These are phyloP conservation scores for Globisporangium spinosum DNA, from an alignment of 352 stramenopile species.

Conservation along the genomic window DNA sequence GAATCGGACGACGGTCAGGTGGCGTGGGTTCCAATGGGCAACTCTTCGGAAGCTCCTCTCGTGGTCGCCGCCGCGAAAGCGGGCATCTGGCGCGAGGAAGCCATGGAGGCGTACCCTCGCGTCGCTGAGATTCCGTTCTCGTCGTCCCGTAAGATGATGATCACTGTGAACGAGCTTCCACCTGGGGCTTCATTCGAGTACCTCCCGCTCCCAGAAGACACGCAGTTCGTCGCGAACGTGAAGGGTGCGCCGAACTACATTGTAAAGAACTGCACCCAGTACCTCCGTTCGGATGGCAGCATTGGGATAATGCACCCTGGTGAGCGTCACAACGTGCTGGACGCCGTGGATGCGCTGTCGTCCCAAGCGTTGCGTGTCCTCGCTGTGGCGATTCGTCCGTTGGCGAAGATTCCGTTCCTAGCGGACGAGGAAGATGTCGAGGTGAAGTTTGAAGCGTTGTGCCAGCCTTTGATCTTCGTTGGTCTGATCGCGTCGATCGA, in stretches of 20 bases:
- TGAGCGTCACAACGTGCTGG: slow-evolving; percentile 38
- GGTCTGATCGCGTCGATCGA: slow-evolving; percentile 92
- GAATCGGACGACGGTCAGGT: slow-evolving; percentile 32
- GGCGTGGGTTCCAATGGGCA: slow-evolving; percentile 58
- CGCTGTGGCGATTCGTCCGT: slow-evolving; percentile 82
- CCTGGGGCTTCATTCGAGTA: slow-evolving; percentile 30
- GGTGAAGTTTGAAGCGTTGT: slow-evolving; percentile 48
- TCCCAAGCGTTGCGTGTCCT: slow-evolving; percentile 82
- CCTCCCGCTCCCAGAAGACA: slow-evolving; percentile 37
- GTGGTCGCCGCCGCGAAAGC: slow-evolving; percentile 63
- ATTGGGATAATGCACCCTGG: slow-evolving; percentile 32
- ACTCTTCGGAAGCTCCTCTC: slow-evolving; percentile 66
- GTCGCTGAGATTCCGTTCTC: slow-evolving; percentile 91
- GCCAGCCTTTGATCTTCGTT: slow-evolving; percentile 87
- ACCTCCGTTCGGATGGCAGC: slow-evolving; percentile 41
- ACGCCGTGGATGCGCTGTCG: slow-evolving; percentile 52
- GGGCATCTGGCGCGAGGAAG: slow-evolving; percentile 47
- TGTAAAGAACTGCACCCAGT: slow-evolving; percentile 48
- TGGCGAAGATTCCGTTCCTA: slow-evolving; percentile 40
- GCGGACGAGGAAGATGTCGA: slow-evolving; percentile 52
- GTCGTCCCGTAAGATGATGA: slow-evolving; percentile 94
- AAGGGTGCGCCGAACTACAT: slow-evolving; percentile 74
- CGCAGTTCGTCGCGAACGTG: slow-evolving; percentile 48
- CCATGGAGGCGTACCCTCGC: slow-evolving; percentile 52
- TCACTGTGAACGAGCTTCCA: slow-evolving; percentile 56